A percentile compares a stretch with the other conserved stretches of the same genome.
Evolutionary conservation across 2,329 filamentous ascomycete species (phyloP).

Genomic region (Ceratocystis colombiana): DNA sequence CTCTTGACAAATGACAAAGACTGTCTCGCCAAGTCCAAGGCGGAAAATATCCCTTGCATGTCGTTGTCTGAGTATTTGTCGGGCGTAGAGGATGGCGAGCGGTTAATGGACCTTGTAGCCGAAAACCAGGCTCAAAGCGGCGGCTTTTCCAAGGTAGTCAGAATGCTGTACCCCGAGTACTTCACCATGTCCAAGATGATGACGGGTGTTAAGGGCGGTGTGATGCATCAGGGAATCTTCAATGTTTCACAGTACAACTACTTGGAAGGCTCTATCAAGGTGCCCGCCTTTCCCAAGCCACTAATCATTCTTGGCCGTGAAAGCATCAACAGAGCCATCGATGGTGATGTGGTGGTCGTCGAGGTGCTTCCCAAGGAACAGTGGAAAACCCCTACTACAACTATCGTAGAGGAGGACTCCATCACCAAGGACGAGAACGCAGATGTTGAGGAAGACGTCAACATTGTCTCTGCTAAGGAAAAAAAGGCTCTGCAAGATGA

Average conservation of each 20-base stretch:
- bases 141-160: slow-evolving; percentile 45
- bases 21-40: slow-evolving; percentile 71
- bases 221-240: slow-evolving; percentile 88
- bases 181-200: slow-evolving; percentile 83
- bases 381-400: slow-evolving; percentile 92
- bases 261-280: slow-evolving; percentile 82
- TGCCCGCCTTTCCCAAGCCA: slow-evolving; percentile 79
- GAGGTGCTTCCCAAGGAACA: slow-evolving; percentile 88
- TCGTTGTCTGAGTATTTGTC: slow-evolving; percentile 70
- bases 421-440: slow-evolving; percentile 90
- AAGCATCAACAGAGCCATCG: slow-evolving; percentile 89
- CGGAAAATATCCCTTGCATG: slow-evolving; percentile 59
- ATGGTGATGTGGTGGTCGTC: slow-evolving; percentile 85
- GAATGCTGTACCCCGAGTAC: slow-evolving; percentile 81
- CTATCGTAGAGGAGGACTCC: slow-evolving; percentile 88
- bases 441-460: slow-evolving; percentile 65
- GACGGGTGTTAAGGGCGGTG: slow-evolving; percentile 80
- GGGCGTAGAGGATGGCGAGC: slow-evolving; percentile 71
- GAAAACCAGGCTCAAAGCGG: slow-evolving; percentile 61
- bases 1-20: slow-evolving; percentile 92
- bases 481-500: slow-evolving; percentile 80
- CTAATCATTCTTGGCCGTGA: slow-evolving; percentile 83
- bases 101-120: slow-evolving; percentile 85
- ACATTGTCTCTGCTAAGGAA: slow-evolving; percentile 59
- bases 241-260: slow-evolving; percentile 98